Evolutionary conservation across 208 protist genomes (phyloP), one percentile per base, ranked within the genome.

Genomic region (Tritrichomonas musculus): DNA sequence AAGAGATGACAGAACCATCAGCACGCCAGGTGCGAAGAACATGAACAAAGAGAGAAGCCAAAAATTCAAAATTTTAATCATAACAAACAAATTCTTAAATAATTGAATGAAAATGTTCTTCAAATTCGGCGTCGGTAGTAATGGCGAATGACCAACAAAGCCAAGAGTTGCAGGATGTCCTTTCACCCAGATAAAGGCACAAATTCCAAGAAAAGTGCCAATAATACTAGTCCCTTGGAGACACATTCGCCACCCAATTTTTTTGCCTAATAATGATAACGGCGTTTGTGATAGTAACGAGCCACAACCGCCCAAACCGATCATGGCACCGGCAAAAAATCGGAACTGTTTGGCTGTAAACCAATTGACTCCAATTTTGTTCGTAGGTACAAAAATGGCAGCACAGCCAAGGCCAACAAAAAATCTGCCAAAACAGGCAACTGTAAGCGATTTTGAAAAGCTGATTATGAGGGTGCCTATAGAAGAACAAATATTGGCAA

Each of bases 291-390:
- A 88, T 0, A 88, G 77, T 39, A 88, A 60, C 22, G 77, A 88
- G 20, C 77, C 77, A 88, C 25, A 14, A 41, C 77, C 77, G 4
- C 77, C 77, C 4, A 88, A 20, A 17, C 47, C 77, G 27, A 88
- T 88, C 47, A 88, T 39, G 1, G 41, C 33, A 14, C 77, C 77
- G 11, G 77, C 53, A 20, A 88, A 88, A 30, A 88, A 60, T 5
- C 77, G 77, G 39, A 88, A 88, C 39, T 53, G 8, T 57, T 60
- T 25, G 20, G 77, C 14, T 0, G 77, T 44, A 30, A 88, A 88
- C 77, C 77, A 88, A 47, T 88, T 88, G 11, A 47, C 41, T 9
- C 27, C 77, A 47, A 88, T 88, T 57, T 88, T 88, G 30, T 53
- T 88, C 1, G 77, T 88, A 9, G 77, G 77, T 22, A 88, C 77